Conservation (phyloP, 805 yeast species). For the Wickerhamiella shivajii region DNA sequence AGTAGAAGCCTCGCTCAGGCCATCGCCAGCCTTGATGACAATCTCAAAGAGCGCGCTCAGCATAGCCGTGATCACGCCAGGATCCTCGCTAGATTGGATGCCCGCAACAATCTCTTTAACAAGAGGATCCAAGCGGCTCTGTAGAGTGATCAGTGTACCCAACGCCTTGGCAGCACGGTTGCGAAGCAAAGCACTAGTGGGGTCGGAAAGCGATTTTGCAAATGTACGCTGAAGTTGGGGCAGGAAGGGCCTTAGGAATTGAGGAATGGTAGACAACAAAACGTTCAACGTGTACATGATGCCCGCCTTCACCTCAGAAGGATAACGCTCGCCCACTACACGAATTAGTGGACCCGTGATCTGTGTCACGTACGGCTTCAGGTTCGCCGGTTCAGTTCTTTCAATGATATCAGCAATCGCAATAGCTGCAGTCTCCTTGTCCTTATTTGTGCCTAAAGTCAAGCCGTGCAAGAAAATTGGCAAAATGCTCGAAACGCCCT, state of each 20-base stretch:
- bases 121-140: conserved; percentile 87
- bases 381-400: conserved; percentile 62
- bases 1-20: conserved; percentile 63
- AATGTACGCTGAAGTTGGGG: conserved; percentile 97
- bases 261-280: conserved; percentile 71
- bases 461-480: conserved; percentile 91
- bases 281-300: conserved; percentile 71
- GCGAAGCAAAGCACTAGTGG: conserved; percentile 56
- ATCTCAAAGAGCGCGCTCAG: conserved; percentile 73
- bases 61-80: conserved; percentile 66
- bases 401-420: conserved; percentile 80
- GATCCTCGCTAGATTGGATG: conserved; percentile 41
- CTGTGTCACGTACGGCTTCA: conserved; percentile 79
- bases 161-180: conserved; percentile 78
- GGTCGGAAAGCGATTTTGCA: conserved; percentile 77
- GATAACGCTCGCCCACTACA: conserved; percentile 91
- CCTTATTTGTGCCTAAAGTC: conserved; percentile 79
- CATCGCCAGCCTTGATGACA: conserved; percentile 60
- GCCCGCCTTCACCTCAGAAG: conserved; percentile 87
- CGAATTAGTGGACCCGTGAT: conserved; percentile 97
- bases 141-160: conserved; percentile 75
- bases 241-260: conserved; percentile 81
- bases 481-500: conserved; percentile 71
- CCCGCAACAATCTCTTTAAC: conserved; percentile 68
- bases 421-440: conserved; percentile 72